Evolutionary conservation across 2,329 filamentous ascomycete genomes (phyloP).

Genomic region (Tolypocladium endophyticum): DNA sequence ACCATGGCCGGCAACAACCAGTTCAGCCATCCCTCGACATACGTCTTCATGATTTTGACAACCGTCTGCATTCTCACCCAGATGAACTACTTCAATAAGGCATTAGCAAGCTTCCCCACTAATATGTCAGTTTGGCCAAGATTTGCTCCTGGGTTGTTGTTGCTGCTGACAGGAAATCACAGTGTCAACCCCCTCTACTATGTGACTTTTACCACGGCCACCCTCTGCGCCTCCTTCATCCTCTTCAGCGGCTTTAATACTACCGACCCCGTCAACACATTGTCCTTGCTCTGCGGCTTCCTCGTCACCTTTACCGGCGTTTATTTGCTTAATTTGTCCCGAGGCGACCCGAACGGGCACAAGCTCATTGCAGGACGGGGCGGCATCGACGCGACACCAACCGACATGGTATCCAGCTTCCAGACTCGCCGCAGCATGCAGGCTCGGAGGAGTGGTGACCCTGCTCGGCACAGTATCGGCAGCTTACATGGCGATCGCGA

Average conservation of each 20-base stretch:
- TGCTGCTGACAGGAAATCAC: slow-evolving; percentile 6
- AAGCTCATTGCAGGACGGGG: slow-evolving; percentile 50
- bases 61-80: slow-evolving; percentile 91
- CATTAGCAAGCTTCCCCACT: slow-evolving; percentile 88
- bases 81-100: slow-evolving; percentile 99
- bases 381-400: slow-evolving; percentile 71
- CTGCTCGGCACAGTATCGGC: slow-evolving; percentile 52
- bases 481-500: slow-evolving; percentile 61
- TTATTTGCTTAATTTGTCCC: slow-evolving; percentile 91
- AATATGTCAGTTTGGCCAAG: slow-evolving; percentile 63
- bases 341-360: slow-evolving; percentile 75
- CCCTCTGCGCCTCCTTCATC: slow-evolving; percentile 88
- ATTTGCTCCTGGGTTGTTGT: background rate
- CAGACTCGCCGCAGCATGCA: slow-evolving; percentile 94
- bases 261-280: slow-evolving; percentile 78
- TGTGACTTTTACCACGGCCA: slow-evolving; percentile 92
- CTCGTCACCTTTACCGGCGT: slow-evolving; percentile 91
- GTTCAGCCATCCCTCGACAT: slow-evolving; percentile 88
- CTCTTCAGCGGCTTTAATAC: slow-evolving; percentile 96
- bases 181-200: slow-evolving; percentile 96
- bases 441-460: slow-evolving; percentile 61
- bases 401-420: slow-evolving; percentile 80
- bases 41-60: slow-evolving; percentile 92
- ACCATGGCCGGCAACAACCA: slow-evolving; percentile 91
- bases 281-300: slow-evolving; percentile 87